Conservation (phyloP, 2,329 filamentous ascomycete species). For the Ophiostoma perfectum region DNA sequence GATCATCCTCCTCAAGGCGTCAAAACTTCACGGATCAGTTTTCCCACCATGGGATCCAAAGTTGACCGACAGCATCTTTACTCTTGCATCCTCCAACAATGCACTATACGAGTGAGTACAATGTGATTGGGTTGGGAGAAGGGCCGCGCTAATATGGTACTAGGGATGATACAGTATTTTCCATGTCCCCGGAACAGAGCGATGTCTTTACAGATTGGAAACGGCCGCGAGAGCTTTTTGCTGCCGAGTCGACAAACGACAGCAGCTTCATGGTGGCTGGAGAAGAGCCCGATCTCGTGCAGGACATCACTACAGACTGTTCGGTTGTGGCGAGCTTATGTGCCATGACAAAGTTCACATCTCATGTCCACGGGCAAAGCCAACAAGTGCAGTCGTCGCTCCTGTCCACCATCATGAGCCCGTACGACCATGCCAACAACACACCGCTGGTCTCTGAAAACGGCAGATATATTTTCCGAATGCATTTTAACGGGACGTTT, state of each 20-base stretch:
- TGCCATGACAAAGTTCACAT: slow-evolving; percentile 65
- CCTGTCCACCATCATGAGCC: slow-evolving; percentile 64
- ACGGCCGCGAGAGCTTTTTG: slow-evolving; percentile 64
- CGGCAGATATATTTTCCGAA: slow-evolving; percentile 85
- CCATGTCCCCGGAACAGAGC: slow-evolving; percentile 67
- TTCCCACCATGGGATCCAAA: slow-evolving; percentile 79
- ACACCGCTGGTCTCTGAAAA: slow-evolving; percentile 62
- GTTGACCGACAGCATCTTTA: slow-evolving; percentile 59
- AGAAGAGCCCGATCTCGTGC: slow-evolving; percentile 72
- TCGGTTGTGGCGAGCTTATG: slow-evolving; percentile 95
- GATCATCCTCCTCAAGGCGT: slow-evolving; percentile 69
- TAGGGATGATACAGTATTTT: slow-evolving; percentile 64
- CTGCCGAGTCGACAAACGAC: slow-evolving; percentile 24
- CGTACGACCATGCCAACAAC: slow-evolving; percentile 54
- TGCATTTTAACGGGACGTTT: slow-evolving; percentile 94
- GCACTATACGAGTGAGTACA: slow-evolving; percentile 56
- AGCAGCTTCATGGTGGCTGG: slow-evolving; percentile 35
- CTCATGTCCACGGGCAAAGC: slow-evolving; percentile 30
- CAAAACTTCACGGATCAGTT: slow-evolving; percentile 72
- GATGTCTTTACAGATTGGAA: slow-evolving; percentile 81
- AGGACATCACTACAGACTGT: slow-evolving; percentile 93
- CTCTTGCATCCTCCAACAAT: slow-evolving; percentile 41
- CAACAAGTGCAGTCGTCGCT: slow-evolving; percentile 46
- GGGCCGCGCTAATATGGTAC: no score
- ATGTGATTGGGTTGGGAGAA: neutral